Conservation (phyloP, 2,329 filamentous ascomycete species). For the Calonectria hongkongensis region DNA sequence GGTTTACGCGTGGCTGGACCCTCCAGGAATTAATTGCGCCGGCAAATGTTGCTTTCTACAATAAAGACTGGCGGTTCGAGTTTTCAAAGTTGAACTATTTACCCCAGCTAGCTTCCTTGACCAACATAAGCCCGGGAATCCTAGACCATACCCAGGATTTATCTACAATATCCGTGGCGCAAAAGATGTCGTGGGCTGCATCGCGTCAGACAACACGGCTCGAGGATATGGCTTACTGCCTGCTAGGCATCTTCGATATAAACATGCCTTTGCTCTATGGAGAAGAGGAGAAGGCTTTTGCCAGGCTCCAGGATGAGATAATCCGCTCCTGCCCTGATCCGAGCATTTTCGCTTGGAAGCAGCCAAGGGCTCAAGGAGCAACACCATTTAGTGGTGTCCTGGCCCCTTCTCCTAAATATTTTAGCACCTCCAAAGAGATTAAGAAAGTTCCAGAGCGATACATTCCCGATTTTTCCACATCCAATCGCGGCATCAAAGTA, state of each 20-base stretch:
- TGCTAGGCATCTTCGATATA: background rate
- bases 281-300: background rate
- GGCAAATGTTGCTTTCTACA: background rate
- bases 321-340: conserved; percentile 1
- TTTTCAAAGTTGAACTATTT: background rate
- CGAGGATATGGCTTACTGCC: conserved; percentile 1
- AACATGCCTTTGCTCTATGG: conserved; percentile 7
- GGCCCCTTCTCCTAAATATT: conserved; percentile 1
- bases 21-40: background rate
- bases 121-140: background rate
- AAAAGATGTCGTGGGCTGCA: conserved; percentile 5
- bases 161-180: conserved; percentile 2
- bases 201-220: background rate
- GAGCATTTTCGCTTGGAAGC: conserved; percentile 8
- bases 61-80: background rate
- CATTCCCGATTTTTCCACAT: background rate
- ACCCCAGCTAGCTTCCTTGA: background rate
- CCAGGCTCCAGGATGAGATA: background rate
- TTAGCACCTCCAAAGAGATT: background rate
- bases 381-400: background rate
- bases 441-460: background rate
- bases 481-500: conserved; percentile 7
- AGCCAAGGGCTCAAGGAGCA: background rate
- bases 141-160: background rate
- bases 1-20: conserved; percentile 4